phyloP scores from a whole-genome alignment of 2,329 filamentous ascomycete genomes.

The Cladophialophora carrionii region DNA sequence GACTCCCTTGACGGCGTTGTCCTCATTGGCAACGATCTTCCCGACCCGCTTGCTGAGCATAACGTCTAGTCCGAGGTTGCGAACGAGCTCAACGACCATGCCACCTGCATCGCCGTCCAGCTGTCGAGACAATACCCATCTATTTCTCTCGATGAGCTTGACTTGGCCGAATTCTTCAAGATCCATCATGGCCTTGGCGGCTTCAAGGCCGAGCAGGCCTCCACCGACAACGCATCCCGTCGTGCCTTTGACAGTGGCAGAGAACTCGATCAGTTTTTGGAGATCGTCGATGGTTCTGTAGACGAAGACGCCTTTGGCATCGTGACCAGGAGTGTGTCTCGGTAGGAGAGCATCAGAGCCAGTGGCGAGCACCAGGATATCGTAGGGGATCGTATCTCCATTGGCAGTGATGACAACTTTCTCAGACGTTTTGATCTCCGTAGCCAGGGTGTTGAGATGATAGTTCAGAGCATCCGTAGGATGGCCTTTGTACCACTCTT shows the following conservation, averaged over 20 bases:
- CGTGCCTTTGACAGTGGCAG: constrained; percentile 66
- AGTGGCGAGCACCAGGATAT: constrained; percentile 80
- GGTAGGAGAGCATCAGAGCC: constrained; percentile 82
- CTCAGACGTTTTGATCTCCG: constrained; percentile 63
- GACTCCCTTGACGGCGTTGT: constrained; percentile 72
- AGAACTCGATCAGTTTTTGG: constrained; percentile 73
- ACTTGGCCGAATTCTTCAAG: constrained; percentile 73
- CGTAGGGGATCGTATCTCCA: constrained; percentile 72
- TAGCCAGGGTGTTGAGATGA: constrained; percentile 74
- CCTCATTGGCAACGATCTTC: constrained; percentile 68
- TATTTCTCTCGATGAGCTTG: constrained; percentile 77
- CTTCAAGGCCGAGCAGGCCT: constrained; percentile 81
- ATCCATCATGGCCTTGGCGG: constrained; percentile 90
- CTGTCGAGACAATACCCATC: constrained; percentile 81
- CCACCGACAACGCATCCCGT: constrained; percentile 80
- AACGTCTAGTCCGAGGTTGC: constrained; percentile 76
- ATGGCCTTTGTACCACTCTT: constrained; percentile 75
- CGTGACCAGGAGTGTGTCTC: constrained; percentile 71
- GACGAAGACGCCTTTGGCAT: constrained; percentile 83
- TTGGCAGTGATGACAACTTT: constrained; percentile 72
- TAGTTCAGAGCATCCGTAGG: constrained; percentile 71
- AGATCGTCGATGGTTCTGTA: constrained; percentile 86
- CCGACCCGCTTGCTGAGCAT: constrained; percentile 75
- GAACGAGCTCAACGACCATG: constrained; percentile 81
- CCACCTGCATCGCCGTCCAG: constrained; percentile 78